These are phyloP conservation scores for Monilinia vaccinii-corymbosi DNA, from an alignment of 2,329 filamentous ascomycete genomes.

Conservation along the genomic window DNA sequence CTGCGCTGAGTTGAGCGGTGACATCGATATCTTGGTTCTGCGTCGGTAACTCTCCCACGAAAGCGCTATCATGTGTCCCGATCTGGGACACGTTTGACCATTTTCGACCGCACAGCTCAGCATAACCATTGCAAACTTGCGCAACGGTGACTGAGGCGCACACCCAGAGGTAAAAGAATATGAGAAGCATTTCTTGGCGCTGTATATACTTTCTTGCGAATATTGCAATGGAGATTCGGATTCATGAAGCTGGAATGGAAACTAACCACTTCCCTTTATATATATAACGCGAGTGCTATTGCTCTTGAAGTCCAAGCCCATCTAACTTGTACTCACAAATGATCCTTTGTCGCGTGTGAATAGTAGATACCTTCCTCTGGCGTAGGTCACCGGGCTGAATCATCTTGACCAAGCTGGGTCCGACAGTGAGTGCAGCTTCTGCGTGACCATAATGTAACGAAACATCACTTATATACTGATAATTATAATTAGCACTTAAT, in stretches of 20 bases:
- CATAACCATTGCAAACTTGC: conserved; percentile 56
- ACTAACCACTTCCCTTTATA: neutral
- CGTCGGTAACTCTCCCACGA: conserved; percentile 25
- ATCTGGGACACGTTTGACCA: conserved; percentile 72
- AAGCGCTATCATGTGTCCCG: conserved; percentile 53
- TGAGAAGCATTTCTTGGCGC: neutral
- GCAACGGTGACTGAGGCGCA: neutral
- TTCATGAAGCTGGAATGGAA: neutral
- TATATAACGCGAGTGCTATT: no score
- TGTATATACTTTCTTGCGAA: neutral
- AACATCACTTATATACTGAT: no score
- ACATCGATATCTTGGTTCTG: conserved; percentile 51
- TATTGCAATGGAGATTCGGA: neutral
- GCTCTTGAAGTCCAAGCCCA: neutral
- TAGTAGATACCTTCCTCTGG: neutral
- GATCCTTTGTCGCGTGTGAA: neutral
- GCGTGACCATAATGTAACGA: no score
- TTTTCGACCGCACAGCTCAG: conserved; percentile 57
- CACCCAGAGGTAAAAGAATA: neutral
- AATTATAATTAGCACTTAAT: no score
- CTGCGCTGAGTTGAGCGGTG: conserved; percentile 49
- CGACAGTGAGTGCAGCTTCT: no score
- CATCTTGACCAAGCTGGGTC: neutral
- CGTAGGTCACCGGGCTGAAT: neutral
- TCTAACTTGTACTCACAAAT: neutral